Evolutionary conservation across 208 protist species (phyloP), one percentile per base, ranked within the genome.

Genomic region (Leishmania mexicana): DNA sequence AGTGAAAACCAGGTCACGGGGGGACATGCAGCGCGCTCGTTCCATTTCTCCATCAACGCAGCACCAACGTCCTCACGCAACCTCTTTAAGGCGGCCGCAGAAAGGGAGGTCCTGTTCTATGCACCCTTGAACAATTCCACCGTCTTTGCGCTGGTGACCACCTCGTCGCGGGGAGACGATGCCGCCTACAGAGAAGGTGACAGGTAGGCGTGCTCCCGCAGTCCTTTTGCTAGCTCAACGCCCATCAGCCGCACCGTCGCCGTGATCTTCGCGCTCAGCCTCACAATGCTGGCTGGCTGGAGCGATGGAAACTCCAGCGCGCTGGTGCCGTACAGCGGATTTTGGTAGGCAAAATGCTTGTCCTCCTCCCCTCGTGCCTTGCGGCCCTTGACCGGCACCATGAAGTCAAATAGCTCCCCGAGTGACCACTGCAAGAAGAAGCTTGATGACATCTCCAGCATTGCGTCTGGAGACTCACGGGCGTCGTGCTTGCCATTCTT

Each of bases 361-460:
- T 85, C 86, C 15, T 83, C 78, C 31, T 85, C 80, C 51, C 67
- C 24, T 53, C 81, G 78, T 53, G 67, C 75, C 24, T 75, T 58
- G 6, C 68, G 47, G 11, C 82, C 67, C 60, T 78, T 78, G 15
- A 76, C 78, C 6, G 88, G 90, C 70, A 96, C 92, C 1, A 83
- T 85, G 75, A 96, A 93, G 79, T 92, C 89, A 79, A 94, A 92
- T 38, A 93, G 81, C 49, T 88, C 78, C 5, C 89, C 88, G 21
- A 96, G 54, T 11, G 90, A 83, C 92, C 92, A 96, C 72, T 96
- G 90, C 51, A 94, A 90, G 85, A 90, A 91, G 82, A 89, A 85
- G 65, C 80, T 85, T n/a, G 83, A 80, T 72, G 87, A 76, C 85
- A 93, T 64, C 54, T 88, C 85, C 42, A 74, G 76, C 78, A 86